A percentile compares a stretch with the other conserved stretches of the same genome.
These are phyloP conservation scores for Coccomyxa subellipsoidea DNA, from an alignment of 163 green algal species.

Conservation along the genomic window DNA sequence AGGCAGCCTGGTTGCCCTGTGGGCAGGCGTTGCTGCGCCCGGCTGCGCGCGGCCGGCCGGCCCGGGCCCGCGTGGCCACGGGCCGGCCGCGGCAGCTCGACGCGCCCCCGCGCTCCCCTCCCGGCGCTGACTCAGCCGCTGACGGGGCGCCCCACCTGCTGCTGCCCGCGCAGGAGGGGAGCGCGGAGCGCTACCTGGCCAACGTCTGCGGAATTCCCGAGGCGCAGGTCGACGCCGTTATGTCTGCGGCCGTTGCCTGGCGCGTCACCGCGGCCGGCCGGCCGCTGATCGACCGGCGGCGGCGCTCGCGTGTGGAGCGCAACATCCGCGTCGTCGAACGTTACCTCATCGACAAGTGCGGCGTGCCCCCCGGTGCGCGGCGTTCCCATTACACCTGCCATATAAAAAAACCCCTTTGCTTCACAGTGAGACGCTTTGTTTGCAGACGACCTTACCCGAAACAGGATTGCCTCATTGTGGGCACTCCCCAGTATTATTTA, in stretches of 20 bases:
- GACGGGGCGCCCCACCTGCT: background rate
- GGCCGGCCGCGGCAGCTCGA: background rate
- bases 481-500: too few species aligned
- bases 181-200: conserved; percentile 44
- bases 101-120: background rate
- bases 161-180: conserved; percentile 37
- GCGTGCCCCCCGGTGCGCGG: conserved; percentile 21
- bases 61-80: background rate
- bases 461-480: too few species aligned
- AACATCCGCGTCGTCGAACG: conserved; percentile 48
- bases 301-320: conserved; percentile 39
- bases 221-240: conserved; percentile 34
- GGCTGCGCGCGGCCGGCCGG: too few species aligned
- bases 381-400: too few species aligned
- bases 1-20: background rate
- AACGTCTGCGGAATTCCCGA: conserved; percentile 40
- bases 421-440: too few species aligned
- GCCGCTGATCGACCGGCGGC: conserved; percentile 52
- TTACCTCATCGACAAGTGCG: conserved; percentile 49
- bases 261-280: conserved; percentile 50
- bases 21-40: background rate
- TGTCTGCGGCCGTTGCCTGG: conserved; percentile 51
- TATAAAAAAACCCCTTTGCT: too few species aligned
- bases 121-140: background rate
- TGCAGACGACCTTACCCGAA: too few species aligned